Base-by-base conservation (phyloP, 179 eudicot species). In the Drosera spatulata region DNA sequence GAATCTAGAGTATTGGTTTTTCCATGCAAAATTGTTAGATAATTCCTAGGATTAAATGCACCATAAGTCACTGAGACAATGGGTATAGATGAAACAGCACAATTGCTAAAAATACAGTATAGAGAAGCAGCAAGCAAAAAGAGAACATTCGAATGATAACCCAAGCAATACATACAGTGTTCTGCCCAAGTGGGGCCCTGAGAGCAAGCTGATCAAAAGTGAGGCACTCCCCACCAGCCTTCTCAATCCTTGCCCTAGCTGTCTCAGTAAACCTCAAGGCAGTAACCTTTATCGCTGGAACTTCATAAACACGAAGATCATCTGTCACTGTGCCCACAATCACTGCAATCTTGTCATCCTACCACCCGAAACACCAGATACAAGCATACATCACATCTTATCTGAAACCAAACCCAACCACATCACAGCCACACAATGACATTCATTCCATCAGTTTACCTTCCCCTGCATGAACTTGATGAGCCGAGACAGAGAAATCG, bases 181-280 rank as follows among this genome's bases (percentile, higher is more conserved):
- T 80, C 75, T 83, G 89, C 2, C 89, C 89, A 61, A 83, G 89
- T 39, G 89, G 89, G 59, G 89, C 89, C 39, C 80, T 68, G 6
- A 83, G 77, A 59, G 89, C 89, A 58, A 84, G 64, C 80, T 82
- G 85, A 66, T 80, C 88, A 11, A 82, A 82, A n/a, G 85, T 80
- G 42, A 82, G 14, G 47, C 85, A 80, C 65, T 82, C 82, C 15
- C 88, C 88, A 52, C 88, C 85, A 11, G 85, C 77, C 63, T 83
- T 80, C 69, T 80, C 89, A 33, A 81, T 83, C 7, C 84, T 76
- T 42, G 86, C 83, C 71, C 89, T 81, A 4, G 86, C 85, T 0
- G 79, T 84, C 61, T 84, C 82, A 12, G 89, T 81, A 53, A 84
- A 84, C 72, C 33, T 22, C 33, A 22, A 22, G 33, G 33, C 33